A percentile compares a stretch with the other conserved stretches of the same genome.
Conservation (phyloP, 495 filamentous ascomycete species). For the Polyplosphaeria fusca region DNA sequence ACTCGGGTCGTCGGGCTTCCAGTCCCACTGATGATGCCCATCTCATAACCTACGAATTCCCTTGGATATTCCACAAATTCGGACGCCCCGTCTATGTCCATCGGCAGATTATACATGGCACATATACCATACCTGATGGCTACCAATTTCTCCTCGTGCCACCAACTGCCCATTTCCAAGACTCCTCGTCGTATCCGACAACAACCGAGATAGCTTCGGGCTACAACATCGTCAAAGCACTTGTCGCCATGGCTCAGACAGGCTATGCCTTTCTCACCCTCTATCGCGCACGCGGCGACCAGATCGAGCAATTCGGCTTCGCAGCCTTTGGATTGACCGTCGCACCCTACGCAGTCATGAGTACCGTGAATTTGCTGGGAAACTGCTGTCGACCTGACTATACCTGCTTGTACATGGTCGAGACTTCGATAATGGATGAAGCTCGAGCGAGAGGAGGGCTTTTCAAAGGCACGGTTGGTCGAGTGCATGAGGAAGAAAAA, state of each 20-base stretch:
- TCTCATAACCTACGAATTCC: slow-evolving; percentile 1
- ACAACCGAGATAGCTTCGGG: not conserved
- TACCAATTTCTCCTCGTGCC: slow-evolving; percentile 14
- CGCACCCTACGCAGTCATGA: slow-evolving; percentile 28
- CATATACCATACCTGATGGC: slow-evolving; percentile 7
- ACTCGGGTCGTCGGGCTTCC: not conserved
- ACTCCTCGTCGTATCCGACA: not conserved
- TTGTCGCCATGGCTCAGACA: slow-evolving; percentile 20
- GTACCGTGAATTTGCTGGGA: slow-evolving; percentile 22
- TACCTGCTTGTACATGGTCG: slow-evolving; percentile 22
- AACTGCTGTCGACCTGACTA: slow-evolving; percentile 23
- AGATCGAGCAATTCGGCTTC: slow-evolving; percentile 23
- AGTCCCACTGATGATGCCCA: not conserved
- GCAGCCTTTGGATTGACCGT: slow-evolving; percentile 31
- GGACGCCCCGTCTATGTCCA: slow-evolving; percentile 12
- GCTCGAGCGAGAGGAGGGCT: slow-evolving; percentile 9
- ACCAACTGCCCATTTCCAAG: not conserved
- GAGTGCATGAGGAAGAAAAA: slow-evolving; percentile 5
- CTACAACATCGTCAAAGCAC: slow-evolving; percentile 15
- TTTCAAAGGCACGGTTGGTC: slow-evolving; percentile 19
- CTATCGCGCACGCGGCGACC: slow-evolving; percentile 23
- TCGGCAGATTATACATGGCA: slow-evolving; percentile 17
- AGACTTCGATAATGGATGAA: slow-evolving; percentile 21
- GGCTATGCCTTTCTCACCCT: slow-evolving; percentile 14
- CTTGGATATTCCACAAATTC: slow-evolving; percentile 12